Evolutionary conservation across 1,284 basidiomycete genomes (phyloP).

Genomic region (Ceratobasidium sp.): DNA sequence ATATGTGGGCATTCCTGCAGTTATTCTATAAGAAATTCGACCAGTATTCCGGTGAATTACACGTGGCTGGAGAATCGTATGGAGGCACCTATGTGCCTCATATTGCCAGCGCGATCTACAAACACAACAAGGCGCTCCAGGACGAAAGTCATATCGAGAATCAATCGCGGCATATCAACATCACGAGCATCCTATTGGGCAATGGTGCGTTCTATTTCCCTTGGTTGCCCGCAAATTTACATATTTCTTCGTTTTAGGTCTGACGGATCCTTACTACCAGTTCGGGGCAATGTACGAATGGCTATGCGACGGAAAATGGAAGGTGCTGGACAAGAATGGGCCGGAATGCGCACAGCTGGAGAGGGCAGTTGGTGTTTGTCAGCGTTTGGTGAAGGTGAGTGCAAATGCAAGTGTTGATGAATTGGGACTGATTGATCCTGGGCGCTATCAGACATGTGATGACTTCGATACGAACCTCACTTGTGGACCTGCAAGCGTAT

Average conservation of each 20-base stretch:
- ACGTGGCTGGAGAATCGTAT: slow-evolving; percentile 66
- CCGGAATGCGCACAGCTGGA: slow-evolving; percentile 53
- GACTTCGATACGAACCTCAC: slow-evolving; percentile 60
- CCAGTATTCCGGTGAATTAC: slow-evolving; percentile 52
- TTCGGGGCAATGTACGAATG: slow-evolving; percentile 61
- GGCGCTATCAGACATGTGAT: slow-evolving; percentile 50
- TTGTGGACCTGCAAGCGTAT: slow-evolving; percentile 62
- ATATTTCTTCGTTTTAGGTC: neutral
- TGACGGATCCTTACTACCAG: slow-evolving; percentile 59
- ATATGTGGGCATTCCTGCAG: slow-evolving; percentile 66
- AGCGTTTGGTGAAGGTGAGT: slow-evolving; percentile 50
- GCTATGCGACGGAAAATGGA: slow-evolving; percentile 56
- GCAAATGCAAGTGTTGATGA: neutral
- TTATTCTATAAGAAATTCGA: slow-evolving; percentile 61
- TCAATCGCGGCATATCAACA: slow-evolving; percentile 54
- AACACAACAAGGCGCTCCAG: slow-evolving; percentile 54
- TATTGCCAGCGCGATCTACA: slow-evolving; percentile 59
- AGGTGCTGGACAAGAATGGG: slow-evolving; percentile 55
- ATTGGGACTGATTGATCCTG: too few species aligned
- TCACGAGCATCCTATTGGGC: slow-evolving; percentile 62
- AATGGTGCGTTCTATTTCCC: slow-evolving; percentile 51
- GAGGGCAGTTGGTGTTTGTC: slow-evolving; percentile 54
- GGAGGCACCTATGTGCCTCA: slow-evolving; percentile 63
- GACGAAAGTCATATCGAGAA: slow-evolving; percentile 44
- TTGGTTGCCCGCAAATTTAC: too few species aligned